Evolutionary conservation across 805 yeast genomes (phyloP).

Genomic region (Candida ipomoeae): DNA sequence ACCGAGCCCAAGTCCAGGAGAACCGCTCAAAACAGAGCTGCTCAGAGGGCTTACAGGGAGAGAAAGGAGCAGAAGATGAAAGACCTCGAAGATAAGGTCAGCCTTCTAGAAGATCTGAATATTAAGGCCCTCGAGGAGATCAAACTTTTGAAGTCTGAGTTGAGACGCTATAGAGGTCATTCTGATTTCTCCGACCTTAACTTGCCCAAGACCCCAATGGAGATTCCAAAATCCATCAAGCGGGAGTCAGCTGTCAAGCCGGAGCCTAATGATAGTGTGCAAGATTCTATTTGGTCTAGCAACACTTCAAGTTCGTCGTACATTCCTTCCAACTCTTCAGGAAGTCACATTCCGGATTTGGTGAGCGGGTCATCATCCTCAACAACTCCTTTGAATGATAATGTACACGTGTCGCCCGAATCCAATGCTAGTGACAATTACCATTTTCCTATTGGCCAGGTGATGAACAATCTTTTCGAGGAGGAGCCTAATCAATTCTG

Average conservation of each 20-base stretch:
- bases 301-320: constrained; percentile 15
- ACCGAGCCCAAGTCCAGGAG: constrained; percentile 83
- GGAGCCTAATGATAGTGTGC: constrained; percentile 1
- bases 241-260: neutral
- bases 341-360: constrained; percentile 30
- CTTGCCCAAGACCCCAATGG: neutral
- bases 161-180: constrained; percentile 52
- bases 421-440: constrained; percentile 19
- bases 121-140: constrained; percentile 70
- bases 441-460: constrained; percentile 11
- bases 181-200: constrained; percentile 26
- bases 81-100: constrained; percentile 78
- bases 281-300: constrained; percentile 38
- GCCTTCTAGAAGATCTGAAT: constrained; percentile 65
- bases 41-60: constrained; percentile 96
- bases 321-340: constrained; percentile 6
- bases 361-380: constrained; percentile 33
- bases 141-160: constrained; percentile 65
- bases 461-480: constrained; percentile 39
- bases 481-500: constrained; percentile 77
- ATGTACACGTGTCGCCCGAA: constrained; percentile 31
- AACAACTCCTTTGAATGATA: constrained; percentile 38
- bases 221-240: too few relatives aligned
- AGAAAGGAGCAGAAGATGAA: constrained; percentile 84
- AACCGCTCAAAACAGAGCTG: constrained; percentile 96